These are phyloP conservation scores for Rhizopus arrhizus DNA, from an alignment of 371 early-diverging fungal species.

Conservation along the genomic window DNA sequence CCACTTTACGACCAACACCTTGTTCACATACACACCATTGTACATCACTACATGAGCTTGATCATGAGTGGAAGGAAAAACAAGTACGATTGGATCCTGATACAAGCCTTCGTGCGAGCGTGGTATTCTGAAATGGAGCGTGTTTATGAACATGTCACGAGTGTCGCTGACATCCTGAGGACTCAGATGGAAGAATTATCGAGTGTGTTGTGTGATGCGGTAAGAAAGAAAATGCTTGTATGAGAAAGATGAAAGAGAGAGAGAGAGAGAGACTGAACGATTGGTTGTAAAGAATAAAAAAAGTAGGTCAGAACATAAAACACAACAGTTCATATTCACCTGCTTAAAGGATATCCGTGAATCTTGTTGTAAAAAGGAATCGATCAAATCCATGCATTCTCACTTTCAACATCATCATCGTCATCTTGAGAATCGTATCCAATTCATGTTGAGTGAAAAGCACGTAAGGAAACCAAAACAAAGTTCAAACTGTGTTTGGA, in stretches of 20 bases:
- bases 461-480: background rate
- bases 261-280: too few relatives aligned
- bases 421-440: conserved; percentile 1
- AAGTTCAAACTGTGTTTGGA: background rate
- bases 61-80: background rate
- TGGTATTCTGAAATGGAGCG: conserved; percentile 22
- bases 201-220: too few relatives aligned
- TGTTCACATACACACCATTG: conserved; percentile 9
- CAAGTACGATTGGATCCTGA: conserved; percentile 10
- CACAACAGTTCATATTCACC: conserved; percentile 10
- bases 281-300: conserved; percentile 8
- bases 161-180: background rate
- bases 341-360: conserved; percentile 10
- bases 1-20: conserved; percentile 11
- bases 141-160: conserved; percentile 5
- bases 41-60: conserved; percentile 5
- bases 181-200: conserved; percentile 12
- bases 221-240: too few relatives aligned
- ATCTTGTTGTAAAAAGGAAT: background rate
- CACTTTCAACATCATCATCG: background rate
- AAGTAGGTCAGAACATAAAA: conserved; percentile 2
- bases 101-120: conserved; percentile 14
- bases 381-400: background rate
- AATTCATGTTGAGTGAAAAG: background rate
- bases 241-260: too few relatives aligned